Evolutionary conservation across 108 stramenopile genomes (phyloP), one percentile per base, ranked within the genome.

Genomic region (Nitzschia sp.): DNA sequence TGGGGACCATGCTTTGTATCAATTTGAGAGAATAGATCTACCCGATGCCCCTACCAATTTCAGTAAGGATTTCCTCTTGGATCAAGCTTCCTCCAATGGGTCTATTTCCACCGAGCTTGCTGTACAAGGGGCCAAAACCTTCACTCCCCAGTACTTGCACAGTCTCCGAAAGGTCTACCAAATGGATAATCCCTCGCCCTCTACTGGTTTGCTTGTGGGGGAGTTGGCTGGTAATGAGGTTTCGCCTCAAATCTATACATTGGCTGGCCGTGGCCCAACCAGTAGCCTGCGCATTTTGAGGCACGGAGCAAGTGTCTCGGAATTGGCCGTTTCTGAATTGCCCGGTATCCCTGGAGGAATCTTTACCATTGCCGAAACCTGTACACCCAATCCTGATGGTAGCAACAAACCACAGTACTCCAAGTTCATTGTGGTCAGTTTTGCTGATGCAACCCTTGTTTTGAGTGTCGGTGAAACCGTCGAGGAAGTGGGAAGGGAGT

Each of bases 371-470:
- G 41, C 41, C 7, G 72, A 65, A 25, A 43, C 48, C 9, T 14
- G 17, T 6, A 15, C 42, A 66, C 25, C 88, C 89, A 51, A 65
- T 37, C 29, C 26, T 6, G 17, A 17, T 17, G 46, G 46, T 3
- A 48, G n/a, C 3, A 15, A 2, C 46, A 48, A 15, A 17, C 42
- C 37, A 24, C 53, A 39, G 14, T 42, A 29, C 12, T 66, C 65
- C 73, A 78, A 83, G 57, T 97, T 86, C 80, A 98, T 99, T 65
- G 95, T 99, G 17, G 97, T 99, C 21, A 92, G 87, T 41, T 99
- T 99, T 81, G 88, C 90, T 14, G 97, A 98, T 77, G 96, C 96
- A 21, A 98, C 97, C 7, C 79, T 99, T 25, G 98, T 98, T 3
- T 79, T 99, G 19, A 89, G 88, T 51, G 84, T 98, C 29, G 98